phyloP scores from a whole-genome alignment of 345 rosid genomes.

The Jatropha curcas region DNA sequence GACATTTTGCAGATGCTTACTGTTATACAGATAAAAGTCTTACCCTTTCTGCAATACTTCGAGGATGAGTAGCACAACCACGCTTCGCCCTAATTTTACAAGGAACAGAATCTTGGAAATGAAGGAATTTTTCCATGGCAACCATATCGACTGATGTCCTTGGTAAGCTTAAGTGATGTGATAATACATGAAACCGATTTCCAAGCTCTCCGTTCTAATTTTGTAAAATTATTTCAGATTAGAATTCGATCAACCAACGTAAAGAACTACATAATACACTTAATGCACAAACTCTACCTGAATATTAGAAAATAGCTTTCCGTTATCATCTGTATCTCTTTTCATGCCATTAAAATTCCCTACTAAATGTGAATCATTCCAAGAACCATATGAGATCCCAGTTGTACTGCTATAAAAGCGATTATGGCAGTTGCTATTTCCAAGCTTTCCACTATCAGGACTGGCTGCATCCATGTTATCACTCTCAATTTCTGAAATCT shows the following conservation, averaged over 20 bases:
- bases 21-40: neutral
- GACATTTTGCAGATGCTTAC: neutral
- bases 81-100: slow-evolving; percentile 95
- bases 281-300: slow-evolving; percentile 41
- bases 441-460: slow-evolving; percentile 36
- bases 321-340: slow-evolving; percentile 44
- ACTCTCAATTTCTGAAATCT: slow-evolving; percentile 55
- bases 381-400: slow-evolving; percentile 49
- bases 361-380: slow-evolving; percentile 56
- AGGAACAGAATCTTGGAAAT: slow-evolving; percentile 86
- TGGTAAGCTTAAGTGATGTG: slow-evolving; percentile 60
- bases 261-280: neutral
- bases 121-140: slow-evolving; percentile 65
- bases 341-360: slow-evolving; percentile 48
- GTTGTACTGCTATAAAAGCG: slow-evolving; percentile 30
- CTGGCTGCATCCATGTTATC: slow-evolving; percentile 36
- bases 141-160: slow-evolving; percentile 57
- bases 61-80: slow-evolving; percentile 99
- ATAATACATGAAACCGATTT: slow-evolving; percentile 30
- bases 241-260: slow-evolving; percentile 8
- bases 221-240: slow-evolving; percentile 5
- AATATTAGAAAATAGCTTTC: slow-evolving; percentile 36
- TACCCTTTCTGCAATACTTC: slow-evolving; percentile 99
- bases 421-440: slow-evolving; percentile 22
- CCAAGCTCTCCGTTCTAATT: slow-evolving; percentile 47